Evolutionary conservation across 805 yeast species (phyloP).

Genomic region (Saccharomycopsis olivae): DNA sequence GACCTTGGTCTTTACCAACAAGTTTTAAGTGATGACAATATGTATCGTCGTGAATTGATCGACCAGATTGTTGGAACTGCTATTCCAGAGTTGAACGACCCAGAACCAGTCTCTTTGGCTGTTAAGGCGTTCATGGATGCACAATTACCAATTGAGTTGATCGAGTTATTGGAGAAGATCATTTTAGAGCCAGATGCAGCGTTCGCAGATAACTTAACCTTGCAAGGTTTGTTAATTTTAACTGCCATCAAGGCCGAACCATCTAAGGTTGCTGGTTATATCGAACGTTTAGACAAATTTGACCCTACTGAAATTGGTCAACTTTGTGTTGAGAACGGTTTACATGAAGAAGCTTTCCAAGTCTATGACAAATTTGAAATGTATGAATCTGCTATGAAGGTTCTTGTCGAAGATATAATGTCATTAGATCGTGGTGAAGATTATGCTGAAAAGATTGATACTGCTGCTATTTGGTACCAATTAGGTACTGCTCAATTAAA

Average conservation of each 20-base stretch:
- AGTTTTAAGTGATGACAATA: constrained; percentile 66
- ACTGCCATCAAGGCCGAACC: constrained; percentile 96
- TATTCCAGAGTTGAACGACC: constrained; percentile 85
- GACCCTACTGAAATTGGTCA: constrained; percentile 93
- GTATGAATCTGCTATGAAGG: constrained; percentile 72
- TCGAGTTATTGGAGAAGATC: constrained; percentile 91
- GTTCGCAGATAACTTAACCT: constrained; percentile 86
- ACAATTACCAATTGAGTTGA: constrained; percentile 83
- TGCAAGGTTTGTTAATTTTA: constrained; percentile 84
- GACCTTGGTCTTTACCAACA: constrained; percentile 73
- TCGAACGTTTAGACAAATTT: constrained; percentile 82
- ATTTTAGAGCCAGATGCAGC: constrained; percentile 89
- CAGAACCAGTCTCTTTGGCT: constrained; percentile 87
- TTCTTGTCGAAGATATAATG: constrained; percentile 85
- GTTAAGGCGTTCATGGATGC: constrained; percentile 96
- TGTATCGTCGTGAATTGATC: constrained; percentile 81
- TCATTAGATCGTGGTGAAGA: constrained; percentile 91
- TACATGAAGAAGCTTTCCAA: constrained; percentile 90
- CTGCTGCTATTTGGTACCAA: constrained; percentile 86
- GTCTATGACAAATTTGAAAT: constrained; percentile 79
- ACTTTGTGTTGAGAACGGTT: constrained; percentile 77
- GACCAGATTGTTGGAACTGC: constrained; percentile 96
- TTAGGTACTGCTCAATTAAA: constrained; percentile 93
- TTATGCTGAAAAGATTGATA: constrained; percentile 83
- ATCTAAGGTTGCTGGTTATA: constrained; percentile 68